These are phyloP conservation scores for Austroboletus eburneus DNA, from an alignment of 768 basidiomycete species.

Conservation along the genomic window DNA sequence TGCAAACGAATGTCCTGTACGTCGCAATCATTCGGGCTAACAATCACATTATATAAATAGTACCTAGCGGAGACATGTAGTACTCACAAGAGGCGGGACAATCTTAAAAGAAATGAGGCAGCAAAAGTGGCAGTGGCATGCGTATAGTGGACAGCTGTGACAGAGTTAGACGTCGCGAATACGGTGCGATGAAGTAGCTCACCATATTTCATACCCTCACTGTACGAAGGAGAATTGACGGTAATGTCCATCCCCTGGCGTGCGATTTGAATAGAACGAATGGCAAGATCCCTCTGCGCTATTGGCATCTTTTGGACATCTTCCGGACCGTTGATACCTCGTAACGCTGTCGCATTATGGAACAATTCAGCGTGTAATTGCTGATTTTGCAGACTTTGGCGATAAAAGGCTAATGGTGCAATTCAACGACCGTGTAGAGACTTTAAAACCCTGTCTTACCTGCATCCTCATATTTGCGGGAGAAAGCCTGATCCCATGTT, in stretches of 20 bases:
- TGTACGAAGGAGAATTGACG: constrained; percentile 75
- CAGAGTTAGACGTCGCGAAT: constrained; percentile 3
- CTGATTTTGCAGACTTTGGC: constrained; percentile 84
- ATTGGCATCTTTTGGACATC: constrained; percentile 83
- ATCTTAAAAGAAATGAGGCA: constrained; percentile 82
- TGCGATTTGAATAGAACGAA: constrained; percentile 81
- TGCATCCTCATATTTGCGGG: constrained; percentile 78
- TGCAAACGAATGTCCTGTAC: constrained; percentile 66
- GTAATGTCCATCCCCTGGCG: constrained; percentile 80
- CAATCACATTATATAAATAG: no score
- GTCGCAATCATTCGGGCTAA: constrained; percentile 83
- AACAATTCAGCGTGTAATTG: constrained; percentile 83
- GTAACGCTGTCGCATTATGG: constrained; percentile 77
- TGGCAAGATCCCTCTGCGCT: constrained; percentile 73
- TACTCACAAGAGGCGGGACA: constrained; percentile 82
- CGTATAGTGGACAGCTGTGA: constrained; percentile 78
- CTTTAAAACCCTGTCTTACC: constrained; percentile 39
- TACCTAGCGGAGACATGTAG: not conserved
- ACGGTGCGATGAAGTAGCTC: constrained; percentile 18
- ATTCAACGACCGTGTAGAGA: constrained; percentile 5
- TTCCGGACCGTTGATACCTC: constrained; percentile 80
- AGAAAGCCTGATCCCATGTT: constrained; percentile 75
- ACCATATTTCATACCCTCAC: constrained; percentile 93
- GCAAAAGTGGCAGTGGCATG: constrained; percentile 94
- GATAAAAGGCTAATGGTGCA: constrained; percentile 68